phyloP scores from a whole-genome alignment of 331 rosid species.

The Spiraea crenata region DNA sequence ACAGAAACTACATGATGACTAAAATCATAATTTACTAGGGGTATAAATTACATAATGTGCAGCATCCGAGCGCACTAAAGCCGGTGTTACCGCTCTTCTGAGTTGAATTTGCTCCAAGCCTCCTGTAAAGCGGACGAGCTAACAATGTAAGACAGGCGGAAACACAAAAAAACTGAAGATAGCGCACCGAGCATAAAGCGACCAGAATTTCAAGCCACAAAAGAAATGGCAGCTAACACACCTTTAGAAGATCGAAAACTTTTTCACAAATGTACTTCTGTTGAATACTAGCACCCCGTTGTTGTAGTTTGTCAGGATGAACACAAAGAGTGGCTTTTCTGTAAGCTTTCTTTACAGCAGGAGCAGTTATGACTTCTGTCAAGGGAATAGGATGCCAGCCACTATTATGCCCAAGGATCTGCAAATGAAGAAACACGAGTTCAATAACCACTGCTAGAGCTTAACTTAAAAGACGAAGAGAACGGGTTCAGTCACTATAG shows the following conservation, averaged over 20 bases:
- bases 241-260: constrained; percentile 90
- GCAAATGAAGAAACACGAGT: constrained; percentile 27
- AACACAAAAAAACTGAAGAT: background rate
- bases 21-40: constrained; percentile 26
- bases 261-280: constrained; percentile 83
- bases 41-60: constrained; percentile 28
- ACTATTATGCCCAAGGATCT: constrained; percentile 78
- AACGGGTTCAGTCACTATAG: background rate
- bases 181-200: no score
- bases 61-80: constrained; percentile 7
- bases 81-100: constrained; percentile 60
- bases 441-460: background rate
- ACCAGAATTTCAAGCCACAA: constrained; percentile 7
- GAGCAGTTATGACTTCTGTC: constrained; percentile 79
- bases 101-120: constrained; percentile 88
- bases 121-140: constrained; percentile 42
- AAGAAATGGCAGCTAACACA: constrained; percentile 26
- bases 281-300: constrained; percentile 74
- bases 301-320: constrained; percentile 91
- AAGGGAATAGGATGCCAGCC: constrained; percentile 88
- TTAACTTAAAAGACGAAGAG: constrained; percentile 3
- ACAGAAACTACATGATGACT: constrained; percentile 13
- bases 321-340: constrained; percentile 84
- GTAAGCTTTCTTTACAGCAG: constrained; percentile 81
- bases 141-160: background rate